Evolutionary conservation across 192 early-diverging fungal genomes (phyloP).

Genomic region (Coemansia sp.): DNA sequence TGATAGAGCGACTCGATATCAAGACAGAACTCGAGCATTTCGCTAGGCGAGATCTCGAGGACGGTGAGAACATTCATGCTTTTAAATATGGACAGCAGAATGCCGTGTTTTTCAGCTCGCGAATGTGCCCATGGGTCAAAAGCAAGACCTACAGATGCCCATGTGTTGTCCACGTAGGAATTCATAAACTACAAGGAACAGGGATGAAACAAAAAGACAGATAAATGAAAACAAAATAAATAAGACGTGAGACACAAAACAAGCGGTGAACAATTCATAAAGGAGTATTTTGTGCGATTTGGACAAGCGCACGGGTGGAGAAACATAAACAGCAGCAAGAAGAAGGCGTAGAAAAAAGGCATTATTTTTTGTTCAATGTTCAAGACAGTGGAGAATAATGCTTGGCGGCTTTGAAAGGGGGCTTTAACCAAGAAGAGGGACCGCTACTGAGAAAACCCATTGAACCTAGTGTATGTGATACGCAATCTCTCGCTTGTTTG

Average conservation of each 20-base stretch:
- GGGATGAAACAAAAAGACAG: conserved; percentile 4
- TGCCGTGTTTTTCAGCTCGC: conserved; percentile 76
- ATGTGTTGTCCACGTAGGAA: conserved; percentile 29
- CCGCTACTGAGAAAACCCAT: not conserved
- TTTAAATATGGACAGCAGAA: conserved; percentile 75
- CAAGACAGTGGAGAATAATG: not conserved
- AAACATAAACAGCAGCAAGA: no score
- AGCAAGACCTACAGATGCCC: conserved; percentile 32
- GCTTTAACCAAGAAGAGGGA: not conserved
- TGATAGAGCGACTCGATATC: conserved; percentile 80
- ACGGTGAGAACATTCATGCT: conserved; percentile 60
- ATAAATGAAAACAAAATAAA: conserved; percentile 6
- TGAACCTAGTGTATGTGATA: not conserved
- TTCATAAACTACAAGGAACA: conserved; percentile 39
- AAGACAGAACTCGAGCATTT: conserved; percentile 79
- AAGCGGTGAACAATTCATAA: no score
- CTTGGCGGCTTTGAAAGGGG: not conserved
- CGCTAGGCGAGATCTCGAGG: conserved; percentile 56
- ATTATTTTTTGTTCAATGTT: not conserved
- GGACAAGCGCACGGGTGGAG: no score
- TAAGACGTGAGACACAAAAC: not conserved
- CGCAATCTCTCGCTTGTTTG: not conserved
- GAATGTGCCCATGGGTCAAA: conserved; percentile 66
- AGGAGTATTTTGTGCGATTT: no score
- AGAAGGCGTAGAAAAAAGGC: no score